Evolutionary conservation across 371 early-diverging fungal species (phyloP).

Genomic region (Apophysomyces trapeziformis): DNA sequence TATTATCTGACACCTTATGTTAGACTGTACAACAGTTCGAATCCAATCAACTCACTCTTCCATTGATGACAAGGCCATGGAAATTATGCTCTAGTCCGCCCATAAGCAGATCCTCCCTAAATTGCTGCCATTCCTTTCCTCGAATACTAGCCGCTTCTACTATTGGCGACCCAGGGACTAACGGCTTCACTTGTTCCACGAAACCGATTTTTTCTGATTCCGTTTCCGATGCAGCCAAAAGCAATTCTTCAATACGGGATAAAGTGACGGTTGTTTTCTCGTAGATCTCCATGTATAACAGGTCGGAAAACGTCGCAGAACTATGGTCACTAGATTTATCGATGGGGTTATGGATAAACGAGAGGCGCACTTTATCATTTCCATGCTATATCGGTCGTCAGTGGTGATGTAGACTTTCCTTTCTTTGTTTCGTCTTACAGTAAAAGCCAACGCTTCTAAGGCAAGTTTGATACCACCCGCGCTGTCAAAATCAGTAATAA

Average conservation of each 20-base stretch:
- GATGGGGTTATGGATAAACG: constrained; percentile 52
- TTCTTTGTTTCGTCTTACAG: constrained; percentile 27
- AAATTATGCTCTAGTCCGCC: constrained; percentile 30
- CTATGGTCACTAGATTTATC: not conserved
- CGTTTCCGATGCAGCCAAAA: constrained; percentile 6
- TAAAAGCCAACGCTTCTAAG: constrained; percentile 44
- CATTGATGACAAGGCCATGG: constrained; percentile 39
- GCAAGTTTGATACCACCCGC: constrained; percentile 55
- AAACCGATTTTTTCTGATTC: constrained; percentile 15
- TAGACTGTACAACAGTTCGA: not conserved
- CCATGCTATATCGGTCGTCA: constrained; percentile 20
- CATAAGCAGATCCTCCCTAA: not conserved
- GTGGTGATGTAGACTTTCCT: not conserved
- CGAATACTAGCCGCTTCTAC: constrained; percentile 24
- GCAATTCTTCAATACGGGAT: constrained; percentile 8
- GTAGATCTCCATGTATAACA: constrained; percentile 18
- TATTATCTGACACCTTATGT: constrained; percentile 39
- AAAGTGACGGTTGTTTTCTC: constrained; percentile 7
- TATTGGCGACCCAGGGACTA: constrained; percentile 43
- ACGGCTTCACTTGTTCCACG: constrained; percentile 25
- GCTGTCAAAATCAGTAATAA: constrained; percentile 62
- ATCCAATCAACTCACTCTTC: constrained; percentile 34
- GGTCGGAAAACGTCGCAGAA: constrained; percentile 14
- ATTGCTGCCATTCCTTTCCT: constrained; percentile 4
- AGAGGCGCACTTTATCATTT: constrained; percentile 43